These are phyloP conservation scores for Handroanthus guayacan DNA, from an alignment of 257 asterid genomes.

Conservation along the genomic window DNA sequence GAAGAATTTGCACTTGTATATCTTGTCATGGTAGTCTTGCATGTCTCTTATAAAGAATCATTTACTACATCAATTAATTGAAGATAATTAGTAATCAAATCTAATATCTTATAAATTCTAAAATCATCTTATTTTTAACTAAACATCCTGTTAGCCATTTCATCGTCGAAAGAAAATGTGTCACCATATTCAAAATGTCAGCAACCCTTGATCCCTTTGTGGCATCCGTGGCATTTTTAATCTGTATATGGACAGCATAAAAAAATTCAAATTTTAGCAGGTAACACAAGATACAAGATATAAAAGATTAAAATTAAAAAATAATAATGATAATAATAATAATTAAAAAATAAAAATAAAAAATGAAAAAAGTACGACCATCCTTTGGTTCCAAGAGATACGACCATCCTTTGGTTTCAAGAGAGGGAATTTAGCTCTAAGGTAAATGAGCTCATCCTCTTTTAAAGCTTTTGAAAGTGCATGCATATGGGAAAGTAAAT, in stretches of 20 bases:
- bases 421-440: slow-evolving; percentile 75
- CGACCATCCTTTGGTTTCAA: too few relatives aligned
- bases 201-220: slow-evolving; percentile 91
- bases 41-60: too few relatives aligned
- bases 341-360: slow-evolving; percentile 69
- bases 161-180: slow-evolving; percentile 28
- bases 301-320: background rate
- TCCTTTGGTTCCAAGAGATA: too few relatives aligned
- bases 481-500: slow-evolving; percentile 46
- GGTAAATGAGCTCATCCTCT: slow-evolving; percentile 80
- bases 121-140: too few relatives aligned
- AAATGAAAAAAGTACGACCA: slow-evolving; percentile 76
- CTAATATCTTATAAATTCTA: too few relatives aligned
- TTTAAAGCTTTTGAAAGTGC: slow-evolving; percentile 97
- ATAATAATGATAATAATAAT: slow-evolving; percentile 9
- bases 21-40: too few relatives aligned
- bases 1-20: too few relatives aligned
- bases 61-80: too few relatives aligned
- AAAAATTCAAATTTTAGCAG: background rate
- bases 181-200: slow-evolving; percentile 84
- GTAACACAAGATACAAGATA: background rate
- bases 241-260: slow-evolving; percentile 46
- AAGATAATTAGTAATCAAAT: too few relatives aligned
- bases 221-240: slow-evolving; percentile 81
- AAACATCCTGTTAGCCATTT: too few relatives aligned